Percentiles rank a stretch among this genome's conserved stretches.
These are phyloP conservation scores for Dioszegia hungarica DNA, from an alignment of 768 basidiomycete species.

Conservation along the genomic window DNA sequence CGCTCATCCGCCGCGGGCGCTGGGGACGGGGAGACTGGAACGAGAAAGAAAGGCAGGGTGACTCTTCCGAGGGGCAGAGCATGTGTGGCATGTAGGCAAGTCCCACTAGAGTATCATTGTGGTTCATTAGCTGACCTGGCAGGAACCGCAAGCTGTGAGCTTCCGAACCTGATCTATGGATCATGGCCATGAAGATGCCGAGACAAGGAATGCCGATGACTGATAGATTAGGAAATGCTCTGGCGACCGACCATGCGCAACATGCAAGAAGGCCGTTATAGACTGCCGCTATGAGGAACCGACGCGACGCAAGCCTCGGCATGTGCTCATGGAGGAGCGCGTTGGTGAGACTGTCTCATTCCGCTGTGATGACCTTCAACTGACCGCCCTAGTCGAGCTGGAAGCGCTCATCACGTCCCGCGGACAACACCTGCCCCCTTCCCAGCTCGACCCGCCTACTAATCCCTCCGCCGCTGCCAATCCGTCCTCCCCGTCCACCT, in stretches of 20 bases:
- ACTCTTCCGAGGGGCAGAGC: conserved; percentile 32
- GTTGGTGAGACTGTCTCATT: conserved; percentile 22
- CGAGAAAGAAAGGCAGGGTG: conserved; percentile 29
- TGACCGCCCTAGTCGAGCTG: conserved; percentile 13
- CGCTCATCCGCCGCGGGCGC: background rate
- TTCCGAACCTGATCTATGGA: too few relatives aligned
- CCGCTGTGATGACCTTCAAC: background rate
- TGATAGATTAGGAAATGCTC: conserved; percentile 32
- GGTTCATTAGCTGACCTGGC: background rate
- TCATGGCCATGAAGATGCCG: too few relatives aligned
- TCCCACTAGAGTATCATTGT: background rate
- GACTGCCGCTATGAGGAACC: conserved; percentile 39
- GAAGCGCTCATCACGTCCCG: conserved; percentile 5
- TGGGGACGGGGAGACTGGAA: background rate
- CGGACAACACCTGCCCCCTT: conserved; percentile 1
- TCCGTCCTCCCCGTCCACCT: too few relatives aligned
- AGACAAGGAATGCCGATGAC: too few relatives aligned
- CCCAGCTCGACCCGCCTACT: background rate
- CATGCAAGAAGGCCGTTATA: conserved; percentile 23
- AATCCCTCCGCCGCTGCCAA: too few relatives aligned
- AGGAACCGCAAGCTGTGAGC: conserved; percentile 40
- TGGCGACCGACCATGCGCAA: conserved; percentile 32
- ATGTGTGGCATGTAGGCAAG: conserved; percentile 33
- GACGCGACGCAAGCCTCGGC: conserved; percentile 22
- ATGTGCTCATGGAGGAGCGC: conserved; percentile 32